Percentiles rank a stretch among this genome's conserved stretches.
phyloP scores from a whole-genome alignment of 768 basidiomycete genomes.

The Sutorius australiensis region DNA sequence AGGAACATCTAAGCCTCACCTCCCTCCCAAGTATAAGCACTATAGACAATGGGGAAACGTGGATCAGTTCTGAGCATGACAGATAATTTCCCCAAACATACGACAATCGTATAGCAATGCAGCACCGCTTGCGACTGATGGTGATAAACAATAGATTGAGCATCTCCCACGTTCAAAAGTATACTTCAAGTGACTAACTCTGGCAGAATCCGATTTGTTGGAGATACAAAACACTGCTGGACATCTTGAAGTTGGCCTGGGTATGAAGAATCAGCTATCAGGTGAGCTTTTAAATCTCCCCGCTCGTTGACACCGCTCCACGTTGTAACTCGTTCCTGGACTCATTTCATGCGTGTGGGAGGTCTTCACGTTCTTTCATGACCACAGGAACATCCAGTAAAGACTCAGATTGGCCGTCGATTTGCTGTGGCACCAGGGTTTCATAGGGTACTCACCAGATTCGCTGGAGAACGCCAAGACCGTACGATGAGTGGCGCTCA shows the following conservation, averaged over 20 bases:
- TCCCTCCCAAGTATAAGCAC: conserved; percentile 13
- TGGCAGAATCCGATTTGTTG: conserved; percentile 6
- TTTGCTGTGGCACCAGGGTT: not conserved
- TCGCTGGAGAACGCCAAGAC: not conserved
- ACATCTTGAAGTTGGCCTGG: conserved; percentile 1
- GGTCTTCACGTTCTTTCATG: not conserved
- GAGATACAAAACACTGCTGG: conserved; percentile 1
- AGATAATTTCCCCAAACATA: not conserved
- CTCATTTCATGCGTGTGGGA: not conserved
- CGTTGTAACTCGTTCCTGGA: not conserved
- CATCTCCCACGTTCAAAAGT: not conserved
- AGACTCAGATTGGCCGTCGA: not conserved
- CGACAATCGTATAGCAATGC: conserved; percentile 16
- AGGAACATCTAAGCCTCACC: not conserved
- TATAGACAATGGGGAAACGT: not conserved
- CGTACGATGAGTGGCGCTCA: not conserved
- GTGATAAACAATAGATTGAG: not conserved
- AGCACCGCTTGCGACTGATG: conserved; percentile 7
- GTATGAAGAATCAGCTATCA: not conserved
- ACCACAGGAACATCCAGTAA: not conserved
- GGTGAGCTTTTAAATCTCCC: not conserved
- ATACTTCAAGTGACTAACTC: conserved; percentile 1
- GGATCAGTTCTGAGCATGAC: not conserved
- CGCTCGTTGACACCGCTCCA: not conserved
- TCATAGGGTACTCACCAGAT: not conserved